Base-by-base conservation (phyloP, 192 early-diverging fungal species). In the Coemansia sp. region DNA sequence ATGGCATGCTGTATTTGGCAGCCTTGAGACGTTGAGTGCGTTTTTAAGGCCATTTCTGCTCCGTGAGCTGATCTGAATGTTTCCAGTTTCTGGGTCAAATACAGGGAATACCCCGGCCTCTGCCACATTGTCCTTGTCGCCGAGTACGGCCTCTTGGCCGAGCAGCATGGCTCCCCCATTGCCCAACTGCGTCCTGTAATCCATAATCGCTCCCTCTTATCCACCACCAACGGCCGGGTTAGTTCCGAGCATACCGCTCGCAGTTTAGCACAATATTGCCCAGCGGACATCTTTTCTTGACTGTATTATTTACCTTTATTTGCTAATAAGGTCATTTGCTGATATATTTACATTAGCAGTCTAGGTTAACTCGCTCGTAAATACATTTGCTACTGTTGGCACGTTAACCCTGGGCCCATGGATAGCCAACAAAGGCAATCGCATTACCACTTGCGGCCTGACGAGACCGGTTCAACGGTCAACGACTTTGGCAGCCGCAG, bases 341-440 rank as follows among this genome's bases (percentile, higher is more conserved):
- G 28, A 38, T 56, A 44, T 34, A n/a, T 44, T 44, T 44, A 14
- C 11, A 15, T 15, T 44, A 44, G 40, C 40, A 8, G 31, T 44
- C 15, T 44, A 44, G 40, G 40, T n/a, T n/a, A 44, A 34, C 40
- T n/a, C 11, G 40, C 40, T n/a, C 55, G 34, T 37, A n/a, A 44
- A 44, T 38, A n/a, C 2, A 37, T 59, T 59, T 36, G 15, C 12
- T 44, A 20, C n/a, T 21, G 17, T 44, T 12, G 2, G 57, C 57
- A 46, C 57, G 15, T 14, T 40, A 7, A 17, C 17, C n/a, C 2
- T 14, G 25, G 14, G 3, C 40, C 59, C 1, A 74, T 74, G 73
- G 67, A 63, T 46, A 72, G 47, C 31, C 60, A 66, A 50, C 73
- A 40, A 38, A 21, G 49, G n/a, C 56, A 63, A 57, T 64, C 66